Evolutionary conservation across 805 yeast species (phyloP), one percentile per base, ranked within the genome.

Genomic region (Myxozyma neglecta): DNA sequence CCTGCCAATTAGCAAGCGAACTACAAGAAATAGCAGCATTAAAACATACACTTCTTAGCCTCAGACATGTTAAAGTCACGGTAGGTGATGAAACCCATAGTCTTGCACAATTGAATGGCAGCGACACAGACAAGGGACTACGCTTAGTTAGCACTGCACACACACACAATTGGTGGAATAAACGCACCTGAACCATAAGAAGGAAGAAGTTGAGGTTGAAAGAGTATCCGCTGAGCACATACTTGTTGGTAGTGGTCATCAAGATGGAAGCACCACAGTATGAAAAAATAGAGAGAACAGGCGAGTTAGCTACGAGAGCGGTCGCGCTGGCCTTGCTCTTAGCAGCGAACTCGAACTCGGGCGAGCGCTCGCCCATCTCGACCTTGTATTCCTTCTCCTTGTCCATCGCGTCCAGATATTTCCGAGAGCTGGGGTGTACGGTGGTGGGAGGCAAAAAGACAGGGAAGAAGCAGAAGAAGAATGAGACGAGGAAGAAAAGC

Each of bases 211-310:
- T 91, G 83, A 94, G 83, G 76, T 85, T 85, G 76, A 85, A 85
- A 74, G 87, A 82, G 74, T 88, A 85, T 35, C 88, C 90, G 29
- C 89, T 83, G 61, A 94, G 88, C 62, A 94, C 98, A 73, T 86
- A 93, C 79, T 94, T 94, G 83, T 94, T 94, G 63, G 98, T 92
- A 65, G 92, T 91, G 36, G 99, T 94, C 99, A 94, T 94, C 74
- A 94, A 79, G 69, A 94, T 94, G 29, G 99, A 94, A 24, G 99
- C 89, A 58, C 82, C 80, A 82, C 99, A 94, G 84, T 94, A 94
- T 42, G 56, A 45, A 48, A 66, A 55, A 53, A 66, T 64, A 39
- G 69, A 68, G 24, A 66, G 20, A 45, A 60, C 13, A 32, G 68
- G 67, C 42, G 67, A 64, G 54, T 61, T 64, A 20, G 55, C 18